Evolutionary conservation across 2,329 filamentous ascomycete species (phyloP).

Genomic region (Diaporthe vaccinii): DNA sequence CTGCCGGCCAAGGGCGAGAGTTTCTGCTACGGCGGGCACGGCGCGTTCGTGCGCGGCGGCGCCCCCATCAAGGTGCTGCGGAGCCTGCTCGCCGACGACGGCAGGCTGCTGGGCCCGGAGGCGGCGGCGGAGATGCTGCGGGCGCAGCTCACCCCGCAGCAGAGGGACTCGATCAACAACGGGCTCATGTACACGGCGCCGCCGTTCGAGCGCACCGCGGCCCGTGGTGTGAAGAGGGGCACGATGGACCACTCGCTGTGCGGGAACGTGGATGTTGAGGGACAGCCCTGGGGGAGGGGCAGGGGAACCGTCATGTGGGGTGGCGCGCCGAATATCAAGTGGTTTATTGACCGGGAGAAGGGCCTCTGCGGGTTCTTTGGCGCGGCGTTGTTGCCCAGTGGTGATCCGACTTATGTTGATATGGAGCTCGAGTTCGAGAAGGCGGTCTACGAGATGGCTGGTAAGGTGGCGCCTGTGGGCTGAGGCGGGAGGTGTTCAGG

Average conservation of each 20-base stretch:
- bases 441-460: conserved; percentile 34
- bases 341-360: conserved; percentile 65
- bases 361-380: conserved; percentile 56
- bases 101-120: conserved; percentile 57
- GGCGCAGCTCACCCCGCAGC: conserved; percentile 55
- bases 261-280: conserved; percentile 56
- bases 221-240: conserved; percentile 32
- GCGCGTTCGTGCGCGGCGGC: conserved; percentile 52
- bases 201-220: conserved; percentile 50
- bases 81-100: conserved; percentile 63
- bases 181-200: conserved; percentile 49
- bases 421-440: conserved; percentile 36
- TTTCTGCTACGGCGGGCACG: conserved; percentile 59
- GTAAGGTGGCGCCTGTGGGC: background rate
- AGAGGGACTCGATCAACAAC: conserved; percentile 46
- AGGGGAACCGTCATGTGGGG: conserved; percentile 60
- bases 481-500: background rate
- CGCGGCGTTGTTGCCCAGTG: conserved; percentile 34
- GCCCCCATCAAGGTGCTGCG: conserved; percentile 61
- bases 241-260: conserved; percentile 57
- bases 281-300: conserved; percentile 59
- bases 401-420: conserved; percentile 34
- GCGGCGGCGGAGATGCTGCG: conserved; percentile 62
- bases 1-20: conserved; percentile 50
- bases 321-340: conserved; percentile 59